These are phyloP conservation scores for Arthrobotrys megalospora DNA, from an alignment of 2,329 filamentous ascomycete genomes.

Conservation along the genomic window DNA sequence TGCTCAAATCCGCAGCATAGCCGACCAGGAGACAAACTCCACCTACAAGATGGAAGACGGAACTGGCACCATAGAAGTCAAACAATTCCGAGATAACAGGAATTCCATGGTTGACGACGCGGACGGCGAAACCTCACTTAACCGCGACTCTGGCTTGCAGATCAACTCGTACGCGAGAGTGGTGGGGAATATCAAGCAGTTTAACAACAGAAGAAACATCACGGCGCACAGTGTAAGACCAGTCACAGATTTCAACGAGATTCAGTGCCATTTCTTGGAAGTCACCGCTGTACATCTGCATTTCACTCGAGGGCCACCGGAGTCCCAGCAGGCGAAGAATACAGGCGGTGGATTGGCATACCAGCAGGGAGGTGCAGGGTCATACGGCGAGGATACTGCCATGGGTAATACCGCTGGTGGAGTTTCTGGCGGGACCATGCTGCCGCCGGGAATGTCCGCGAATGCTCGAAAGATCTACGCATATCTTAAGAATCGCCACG, in stretches of 20 bases:
- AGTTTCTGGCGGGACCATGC: slow-evolving; percentile 65
- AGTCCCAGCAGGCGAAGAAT: slow-evolving; percentile 63
- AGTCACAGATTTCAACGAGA: slow-evolving; percentile 88
- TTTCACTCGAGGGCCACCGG: slow-evolving; percentile 79
- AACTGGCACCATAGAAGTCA: slow-evolving; percentile 91
- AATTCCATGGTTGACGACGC: slow-evolving; percentile 70
- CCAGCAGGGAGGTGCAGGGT: slow-evolving; percentile 68
- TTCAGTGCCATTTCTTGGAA: slow-evolving; percentile 92
- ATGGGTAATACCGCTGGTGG: slow-evolving; percentile 67
- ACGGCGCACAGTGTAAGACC: slow-evolving; percentile 85
- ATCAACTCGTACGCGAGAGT: slow-evolving; percentile 87
- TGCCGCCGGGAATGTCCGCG: slow-evolving; percentile 71
- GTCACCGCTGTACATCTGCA: slow-evolving; percentile 89
- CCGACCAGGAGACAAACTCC: slow-evolving; percentile 88
- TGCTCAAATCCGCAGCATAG: slow-evolving; percentile 89
- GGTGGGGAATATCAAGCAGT: slow-evolving; percentile 85
- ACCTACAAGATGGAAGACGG: slow-evolving; percentile 96
- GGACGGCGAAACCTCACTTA: slow-evolving; percentile 65
- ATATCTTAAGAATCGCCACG: slow-evolving; percentile 76
- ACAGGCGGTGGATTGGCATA: slow-evolving; percentile 72
- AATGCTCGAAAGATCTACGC: slow-evolving; percentile 80
- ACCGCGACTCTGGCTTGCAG: slow-evolving; percentile 73
- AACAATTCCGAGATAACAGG: slow-evolving; percentile 81
- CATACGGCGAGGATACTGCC: slow-evolving; percentile 61
- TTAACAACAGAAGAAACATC: slow-evolving; percentile 86